These are phyloP conservation scores for Pseudogymnoascus destructans DNA, from an alignment of 2,329 filamentous ascomycete species.

Conservation along the genomic window DNA sequence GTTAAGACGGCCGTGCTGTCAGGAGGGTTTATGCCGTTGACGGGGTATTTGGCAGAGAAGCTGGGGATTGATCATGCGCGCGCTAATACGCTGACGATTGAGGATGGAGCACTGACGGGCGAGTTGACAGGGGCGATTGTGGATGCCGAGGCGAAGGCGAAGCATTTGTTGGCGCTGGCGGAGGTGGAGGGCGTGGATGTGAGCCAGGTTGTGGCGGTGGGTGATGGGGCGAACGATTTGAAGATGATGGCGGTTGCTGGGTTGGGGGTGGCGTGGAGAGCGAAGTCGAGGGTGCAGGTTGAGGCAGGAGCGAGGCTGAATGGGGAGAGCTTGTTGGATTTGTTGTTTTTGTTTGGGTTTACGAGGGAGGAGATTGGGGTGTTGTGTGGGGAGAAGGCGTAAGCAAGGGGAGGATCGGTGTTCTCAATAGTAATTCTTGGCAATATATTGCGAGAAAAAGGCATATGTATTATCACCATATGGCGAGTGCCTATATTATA, in stretches of 20 bases:
- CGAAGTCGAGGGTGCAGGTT: constrained; percentile 70
- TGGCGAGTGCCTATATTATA: too few relatives aligned
- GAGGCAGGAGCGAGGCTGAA: constrained; percentile 63
- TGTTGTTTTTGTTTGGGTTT: constrained; percentile 64
- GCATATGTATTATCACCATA: too few relatives aligned
- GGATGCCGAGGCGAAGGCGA: constrained; percentile 60
- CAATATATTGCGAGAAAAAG: too few relatives aligned
- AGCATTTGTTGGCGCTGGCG: constrained; percentile 59
- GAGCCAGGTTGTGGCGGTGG: constrained; percentile 58
- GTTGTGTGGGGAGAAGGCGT: background rate
- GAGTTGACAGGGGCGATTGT: constrained; percentile 62
- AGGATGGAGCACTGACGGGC: constrained; percentile 51
- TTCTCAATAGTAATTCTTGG: too few relatives aligned
- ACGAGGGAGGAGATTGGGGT: constrained; percentile 45
- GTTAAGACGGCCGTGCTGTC: constrained; percentile 83
- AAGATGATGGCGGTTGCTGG: constrained; percentile 67
- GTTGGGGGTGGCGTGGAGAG: constrained; percentile 70
- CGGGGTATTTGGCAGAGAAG: constrained; percentile 68
- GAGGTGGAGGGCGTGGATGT: constrained; percentile 50
- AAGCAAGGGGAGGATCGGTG: too few relatives aligned
- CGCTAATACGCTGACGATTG: constrained; percentile 70
- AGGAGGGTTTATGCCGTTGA: constrained; percentile 82
- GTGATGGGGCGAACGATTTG: constrained; percentile 73
- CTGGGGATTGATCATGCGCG: constrained; percentile 78
- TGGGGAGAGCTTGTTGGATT: constrained; percentile 53